phyloP scores from a whole-genome alignment of 768 basidiomycete species.

The Naematelia aurantialba region DNA sequence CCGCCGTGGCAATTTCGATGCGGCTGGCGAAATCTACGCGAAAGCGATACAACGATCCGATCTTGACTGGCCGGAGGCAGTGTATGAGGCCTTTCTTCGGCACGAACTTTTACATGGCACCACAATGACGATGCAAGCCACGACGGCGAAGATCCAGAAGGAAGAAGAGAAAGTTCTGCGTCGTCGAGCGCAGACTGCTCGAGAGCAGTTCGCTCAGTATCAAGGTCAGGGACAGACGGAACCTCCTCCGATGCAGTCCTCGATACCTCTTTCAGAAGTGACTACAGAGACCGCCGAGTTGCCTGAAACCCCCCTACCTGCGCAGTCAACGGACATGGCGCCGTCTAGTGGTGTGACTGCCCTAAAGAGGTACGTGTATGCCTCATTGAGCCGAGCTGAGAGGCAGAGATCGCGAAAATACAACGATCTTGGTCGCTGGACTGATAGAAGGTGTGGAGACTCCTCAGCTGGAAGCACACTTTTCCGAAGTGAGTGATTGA shows the following conservation, averaged over 20 bases:
- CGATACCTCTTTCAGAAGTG: neutral
- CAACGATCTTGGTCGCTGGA: conserved; percentile 80
- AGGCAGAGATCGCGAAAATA: conserved; percentile 86
- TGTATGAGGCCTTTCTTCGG: conserved; percentile 85
- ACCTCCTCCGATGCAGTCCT: neutral
- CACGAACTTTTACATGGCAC: conserved; percentile 83
- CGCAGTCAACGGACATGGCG: neutral
- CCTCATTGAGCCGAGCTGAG: neutral
- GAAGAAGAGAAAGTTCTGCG: conserved; percentile 50
- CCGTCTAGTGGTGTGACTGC: neutral
- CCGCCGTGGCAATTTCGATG: conserved; percentile 50
- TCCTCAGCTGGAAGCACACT: conserved; percentile 65
- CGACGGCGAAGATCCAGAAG: conserved; percentile 20
- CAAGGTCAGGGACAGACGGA: neutral
- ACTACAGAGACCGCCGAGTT: neutral
- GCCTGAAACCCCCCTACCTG: neutral
- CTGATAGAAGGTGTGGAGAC: conserved; percentile 61
- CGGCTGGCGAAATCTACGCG: conserved; percentile 65
- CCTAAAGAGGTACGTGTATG: conserved; percentile 1
- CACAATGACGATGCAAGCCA: conserved; percentile 54
- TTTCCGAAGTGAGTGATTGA: conserved; percentile 73
- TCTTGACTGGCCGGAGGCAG: conserved; percentile 90
- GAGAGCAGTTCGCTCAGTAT: conserved; percentile 15
- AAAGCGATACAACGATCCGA: conserved; percentile 63
- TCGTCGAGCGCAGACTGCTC: conserved; percentile 27